Evolutionary conservation across 1,284 basidiomycete species (phyloP).

Genomic region (Cutaneotrichosporon spelunceum): DNA sequence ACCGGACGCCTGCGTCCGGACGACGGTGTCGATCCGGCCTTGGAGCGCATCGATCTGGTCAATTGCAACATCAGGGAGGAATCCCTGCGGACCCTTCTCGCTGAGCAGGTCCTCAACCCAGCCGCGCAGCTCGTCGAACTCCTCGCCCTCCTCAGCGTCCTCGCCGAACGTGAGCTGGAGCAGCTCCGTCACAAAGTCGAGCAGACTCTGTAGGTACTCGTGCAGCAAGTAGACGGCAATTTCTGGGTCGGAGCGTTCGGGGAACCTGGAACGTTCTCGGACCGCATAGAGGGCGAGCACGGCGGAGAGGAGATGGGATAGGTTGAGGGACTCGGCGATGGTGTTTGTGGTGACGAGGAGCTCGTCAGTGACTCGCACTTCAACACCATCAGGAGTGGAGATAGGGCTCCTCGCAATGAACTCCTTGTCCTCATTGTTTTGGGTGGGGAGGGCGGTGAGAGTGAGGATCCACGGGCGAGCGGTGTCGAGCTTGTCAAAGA

Average conservation of each 20-base stretch:
- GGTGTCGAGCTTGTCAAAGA: slow-evolving; percentile 35
- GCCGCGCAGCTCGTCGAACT: slow-evolving; percentile 33
- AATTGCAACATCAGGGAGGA: slow-evolving; percentile 39
- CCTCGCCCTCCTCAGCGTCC: slow-evolving; percentile 26
- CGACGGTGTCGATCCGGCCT: slow-evolving; percentile 26
- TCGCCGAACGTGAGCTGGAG: slow-evolving; percentile 31
- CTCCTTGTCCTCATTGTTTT: slow-evolving; percentile 39
- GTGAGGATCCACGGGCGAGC: slow-evolving; percentile 44
- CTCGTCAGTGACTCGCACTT: slow-evolving; percentile 37
- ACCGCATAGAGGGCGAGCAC: slow-evolving; percentile 41
- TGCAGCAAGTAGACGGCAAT: slow-evolving; percentile 41
- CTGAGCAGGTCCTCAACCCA: slow-evolving; percentile 37
- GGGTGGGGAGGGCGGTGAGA: slow-evolving; percentile 36
- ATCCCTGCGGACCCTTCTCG: slow-evolving; percentile 32
- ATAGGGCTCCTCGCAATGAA: slow-evolving; percentile 33
- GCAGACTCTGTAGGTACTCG: slow-evolving; percentile 33
- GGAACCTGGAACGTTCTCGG: slow-evolving; percentile 32
- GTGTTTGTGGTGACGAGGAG: slow-evolving; percentile 34
- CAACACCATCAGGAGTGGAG: slow-evolving; percentile 30
- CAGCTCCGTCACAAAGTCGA: slow-evolving; percentile 39
- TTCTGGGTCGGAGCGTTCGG: slow-evolving; percentile 37
- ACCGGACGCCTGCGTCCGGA: slow-evolving; percentile 27
- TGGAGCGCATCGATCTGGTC: slow-evolving; percentile 39
- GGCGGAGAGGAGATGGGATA: slow-evolving; percentile 42
- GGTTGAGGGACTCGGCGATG: slow-evolving; percentile 32